Evolutionary conservation across 2,329 filamentous ascomycete genomes (phyloP).

Genomic region (Orbilia quercus): DNA sequence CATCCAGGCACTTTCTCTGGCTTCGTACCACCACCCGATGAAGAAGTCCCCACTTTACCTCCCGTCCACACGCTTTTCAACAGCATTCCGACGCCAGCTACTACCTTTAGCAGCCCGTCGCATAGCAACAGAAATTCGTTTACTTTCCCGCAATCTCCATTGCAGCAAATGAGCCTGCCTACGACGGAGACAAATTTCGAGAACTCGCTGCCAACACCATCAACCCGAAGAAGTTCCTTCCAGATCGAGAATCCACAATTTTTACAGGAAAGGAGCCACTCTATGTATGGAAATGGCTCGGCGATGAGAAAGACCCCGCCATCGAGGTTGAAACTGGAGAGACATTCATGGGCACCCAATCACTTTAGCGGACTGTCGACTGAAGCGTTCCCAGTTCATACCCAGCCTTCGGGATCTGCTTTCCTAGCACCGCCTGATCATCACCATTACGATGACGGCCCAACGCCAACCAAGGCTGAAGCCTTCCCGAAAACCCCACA

Average conservation of each 20-base stretch:
- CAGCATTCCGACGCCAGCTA: conserved; percentile 53
- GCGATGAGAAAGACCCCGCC: conserved; percentile 51
- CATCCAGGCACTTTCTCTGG: conserved; percentile 58
- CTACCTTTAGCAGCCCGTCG: conserved; percentile 54
- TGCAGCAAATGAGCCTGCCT: conserved; percentile 53
- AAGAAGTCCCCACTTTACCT: conserved; percentile 45
- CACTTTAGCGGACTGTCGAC: conserved; percentile 40
- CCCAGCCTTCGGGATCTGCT: conserved; percentile 10
- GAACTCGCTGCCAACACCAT: conserved; percentile 36
- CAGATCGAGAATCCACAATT: conserved; percentile 47
- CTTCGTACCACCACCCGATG: conserved; percentile 53
- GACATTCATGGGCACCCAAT: conserved; percentile 52
- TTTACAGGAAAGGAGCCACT: conserved; percentile 42
- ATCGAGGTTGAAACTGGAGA: conserved; percentile 49
- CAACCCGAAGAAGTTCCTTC: conserved; percentile 49
- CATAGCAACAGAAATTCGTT: conserved; percentile 56
- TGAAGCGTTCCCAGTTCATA: conserved; percentile 22
- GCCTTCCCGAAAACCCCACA: conserved; percentile 51
- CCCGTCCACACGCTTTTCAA: conserved; percentile 52
- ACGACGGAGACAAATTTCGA: conserved; percentile 42
- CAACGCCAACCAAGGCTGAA: conserved; percentile 54
- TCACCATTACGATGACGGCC: conserved; percentile 51
- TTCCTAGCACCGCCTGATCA: conserved; percentile 47
- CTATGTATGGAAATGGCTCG: conserved; percentile 44
- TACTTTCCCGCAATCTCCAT: conserved; percentile 52